Conservation (phyloP, 2,329 filamentous ascomycete species). For the Diaporthe vaccinii region DNA sequence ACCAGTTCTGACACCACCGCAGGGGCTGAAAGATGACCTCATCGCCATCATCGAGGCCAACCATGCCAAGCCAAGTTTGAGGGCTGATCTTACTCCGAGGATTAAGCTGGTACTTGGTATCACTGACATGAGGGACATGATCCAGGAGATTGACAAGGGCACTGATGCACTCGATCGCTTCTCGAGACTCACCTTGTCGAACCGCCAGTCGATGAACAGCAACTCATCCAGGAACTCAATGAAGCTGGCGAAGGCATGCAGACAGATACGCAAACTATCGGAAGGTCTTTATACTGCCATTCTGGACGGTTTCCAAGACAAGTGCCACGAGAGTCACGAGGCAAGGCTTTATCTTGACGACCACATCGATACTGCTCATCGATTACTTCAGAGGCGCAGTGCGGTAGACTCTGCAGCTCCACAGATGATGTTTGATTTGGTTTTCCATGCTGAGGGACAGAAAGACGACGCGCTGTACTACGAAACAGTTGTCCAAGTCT, state of each 20-base stretch:
- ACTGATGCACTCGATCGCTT: constrained; percentile 15
- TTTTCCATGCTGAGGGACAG: neutral
- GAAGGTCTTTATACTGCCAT: neutral
- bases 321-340: constrained; percentile 26
- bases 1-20: neutral
- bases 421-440: constrained; percentile 18
- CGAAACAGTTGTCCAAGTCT: constrained; percentile 35
- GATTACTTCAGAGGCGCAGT: neutral
- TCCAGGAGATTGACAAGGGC: constrained; percentile 27
- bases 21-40: constrained; percentile 17
- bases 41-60: constrained; percentile 33
- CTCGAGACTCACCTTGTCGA: neutral
- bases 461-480: constrained; percentile 4
- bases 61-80: constrained; percentile 12
- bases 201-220: constrained; percentile 12
- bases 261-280: neutral
- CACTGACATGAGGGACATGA: constrained; percentile 22
- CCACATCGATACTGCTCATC: constrained; percentile 9
- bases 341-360: constrained; percentile 28
- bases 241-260: constrained; percentile 24
- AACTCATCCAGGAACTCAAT: neutral
- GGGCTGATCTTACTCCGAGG: constrained; percentile 10
- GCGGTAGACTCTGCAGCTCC: neutral
- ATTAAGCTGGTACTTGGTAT: constrained; percentile 17
- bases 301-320: neutral